A percentile compares a stretch with the other conserved stretches of the same genome.
phyloP scores from a whole-genome alignment of 2,329 filamentous ascomycete species.

The Cadophora sp. region DNA sequence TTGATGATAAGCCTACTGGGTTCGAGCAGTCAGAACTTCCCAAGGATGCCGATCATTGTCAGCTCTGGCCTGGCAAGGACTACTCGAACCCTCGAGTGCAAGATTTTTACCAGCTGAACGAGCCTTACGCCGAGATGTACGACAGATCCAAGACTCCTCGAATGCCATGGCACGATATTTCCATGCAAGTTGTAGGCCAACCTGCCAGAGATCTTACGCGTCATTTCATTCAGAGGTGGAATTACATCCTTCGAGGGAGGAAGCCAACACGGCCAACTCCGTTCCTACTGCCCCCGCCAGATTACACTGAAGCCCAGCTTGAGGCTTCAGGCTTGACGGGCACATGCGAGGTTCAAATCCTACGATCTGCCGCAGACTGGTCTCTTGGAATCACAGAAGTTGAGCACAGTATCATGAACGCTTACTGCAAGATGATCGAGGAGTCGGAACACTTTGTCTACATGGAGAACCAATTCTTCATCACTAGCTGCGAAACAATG shows the following conservation, averaged over 20 bases:
- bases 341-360: conserved; percentile 94
- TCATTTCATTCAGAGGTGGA: conserved; percentile 98
- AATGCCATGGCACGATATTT: conserved; percentile 99
- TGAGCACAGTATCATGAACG: conserved; percentile 95
- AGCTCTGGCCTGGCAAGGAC: conserved; percentile 96
- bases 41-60: conserved; percentile 91
- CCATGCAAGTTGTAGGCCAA: conserved; percentile 97
- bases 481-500: conserved; percentile 89
- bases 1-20: conserved; percentile 93
- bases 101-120: conserved; percentile 91
- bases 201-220: conserved; percentile 92
- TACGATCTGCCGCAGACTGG: conserved; percentile 90
- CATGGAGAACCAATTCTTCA: conserved; percentile 99
- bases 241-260: conserved; percentile 90
- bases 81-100: conserved; percentile 96
- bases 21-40: conserved; percentile 81
- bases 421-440: conserved; percentile 93
- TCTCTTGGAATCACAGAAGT: conserved; percentile 87
- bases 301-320: conserved; percentile 85
- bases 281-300: conserved; percentile 90
- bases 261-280: conserved; percentile 94
- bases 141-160: conserved; percentile 85
- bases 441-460: conserved; percentile 97
- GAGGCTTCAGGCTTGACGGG: conserved; percentile 88
- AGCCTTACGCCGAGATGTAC: conserved; percentile 99